Evolutionary conservation across 2,329 filamentous ascomycete species (phyloP), one percentile per base, ranked within the genome.

Genomic region (Thermothelomyces thermophilus): DNA sequence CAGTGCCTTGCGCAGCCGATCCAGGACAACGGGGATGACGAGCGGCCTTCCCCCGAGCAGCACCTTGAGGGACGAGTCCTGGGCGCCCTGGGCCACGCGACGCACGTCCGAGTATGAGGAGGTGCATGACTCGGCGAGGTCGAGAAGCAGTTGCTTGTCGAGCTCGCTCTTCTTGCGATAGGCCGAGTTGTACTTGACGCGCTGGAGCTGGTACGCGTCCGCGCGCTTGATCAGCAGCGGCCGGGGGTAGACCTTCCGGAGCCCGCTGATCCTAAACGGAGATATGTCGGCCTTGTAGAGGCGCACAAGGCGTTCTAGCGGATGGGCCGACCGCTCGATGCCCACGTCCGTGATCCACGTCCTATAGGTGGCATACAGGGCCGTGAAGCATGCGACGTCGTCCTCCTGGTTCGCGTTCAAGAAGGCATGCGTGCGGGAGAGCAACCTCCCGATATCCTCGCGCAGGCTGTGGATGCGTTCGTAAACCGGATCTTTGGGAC

Each of bases 281-380:
- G 88, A 82, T 53, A 90, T 86, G 61, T 98, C 93, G 5, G 88
- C 84, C 60, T 84, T 83, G 64, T 96, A 86, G 1, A 98, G 77
- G 46, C 90, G 81, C 4, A 86, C 81, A 13, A 97, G 84, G 17
- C 93, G 79, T 65, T 98, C 93, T 9, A 97, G 74, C 2, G 94
- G 87, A 65, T 96, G 93, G 0, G 93, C 91, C 16, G 91, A 96
- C 52, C 91, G 80, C 69, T 98, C 93, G 53, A 96, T 94, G 16
- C 94, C 93, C 35, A 98, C 90, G 62, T 98, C 93, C 1, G 95
- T 90, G 61, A 98, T 97, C 90, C 90, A 98, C 8, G 88, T 93
- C 37, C 89, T 79, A 66, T 96, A 98, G 1, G 91, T 88, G 19
- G 86, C 86, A 68, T 95, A 98, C 2, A 98, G 70, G 0, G 90